Evolutionary conservation across 371 early-diverging fungal species (phyloP), one percentile per base, ranked within the genome.

Genomic region (Mucor velutinosus): DNA sequence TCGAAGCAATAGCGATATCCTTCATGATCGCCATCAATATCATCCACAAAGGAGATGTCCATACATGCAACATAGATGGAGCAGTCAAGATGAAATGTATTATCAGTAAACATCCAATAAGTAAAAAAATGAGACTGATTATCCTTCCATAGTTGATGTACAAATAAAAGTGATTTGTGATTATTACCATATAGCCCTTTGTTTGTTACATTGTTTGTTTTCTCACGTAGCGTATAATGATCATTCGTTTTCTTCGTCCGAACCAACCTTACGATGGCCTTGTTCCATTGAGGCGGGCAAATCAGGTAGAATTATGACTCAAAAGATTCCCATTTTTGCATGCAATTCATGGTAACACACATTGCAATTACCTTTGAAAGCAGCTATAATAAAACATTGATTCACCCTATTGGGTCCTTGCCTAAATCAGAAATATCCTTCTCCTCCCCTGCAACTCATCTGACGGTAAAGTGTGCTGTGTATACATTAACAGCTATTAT

Each of bases 151-250:
- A 47, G 10, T 47, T 47, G 47, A 47, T 53, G 12, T 53, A 6
- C 1, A 27, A 15, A 53, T 25, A 51, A 51, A 51, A 53, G 14
- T 53, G 23, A 53, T 27, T 53, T 14, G 53, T 53, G 27, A 27
- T 41, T 27, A 53, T 51, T 27, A 53, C 23, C 27, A 53, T 27
- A 53, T 14, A 53, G 23, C 53, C 8, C 21, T 53, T 53, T 53
- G 53, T 53, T 53, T 53, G 53, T 53, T 53, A 53, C 53, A 53
- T 53, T 25, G 15, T 27, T 53, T 14, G 53, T 53, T 53, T 53
- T 53, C 53, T 53, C 53, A 53, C 53, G 53, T 53, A 53, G 14
- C 11, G 5, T 25, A 12, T 25, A 27, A 53, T 27, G 53, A 53
- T 53, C 53, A 47, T 41, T 41, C 41, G 14, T 41, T 41, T 41